phyloP scores from a whole-genome alignment of 2,329 filamentous ascomycete species.

The Microdochium bolleyi region DNA sequence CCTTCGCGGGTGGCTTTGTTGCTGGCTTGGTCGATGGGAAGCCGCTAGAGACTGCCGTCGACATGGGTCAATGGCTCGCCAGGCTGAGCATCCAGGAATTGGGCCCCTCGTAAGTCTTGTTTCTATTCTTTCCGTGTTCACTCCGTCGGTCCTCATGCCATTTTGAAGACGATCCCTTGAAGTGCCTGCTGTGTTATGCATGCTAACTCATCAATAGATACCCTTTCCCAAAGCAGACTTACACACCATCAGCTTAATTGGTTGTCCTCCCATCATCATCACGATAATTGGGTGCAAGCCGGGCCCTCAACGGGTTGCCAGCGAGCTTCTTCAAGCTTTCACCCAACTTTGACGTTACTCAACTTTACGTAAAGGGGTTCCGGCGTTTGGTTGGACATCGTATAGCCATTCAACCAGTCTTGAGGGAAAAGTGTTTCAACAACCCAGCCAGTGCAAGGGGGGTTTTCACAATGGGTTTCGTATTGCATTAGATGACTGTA shows the following conservation, averaged over 20 bases:
- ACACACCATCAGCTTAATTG: slow-evolving; percentile 37
- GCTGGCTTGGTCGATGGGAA: slow-evolving; percentile 85
- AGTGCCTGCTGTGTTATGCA: slow-evolving; percentile 2
- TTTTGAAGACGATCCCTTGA: too few species aligned
- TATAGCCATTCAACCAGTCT: background rate
- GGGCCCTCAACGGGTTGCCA: background rate
- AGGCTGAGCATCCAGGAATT: slow-evolving; percentile 90
- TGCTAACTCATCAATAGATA: slow-evolving; percentile 40
- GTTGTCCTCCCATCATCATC: background rate
- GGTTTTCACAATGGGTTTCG: too few species aligned
- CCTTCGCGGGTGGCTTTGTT: slow-evolving; percentile 89
- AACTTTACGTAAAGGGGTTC: slow-evolving; percentile 22
- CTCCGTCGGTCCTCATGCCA: slow-evolving; percentile 1
- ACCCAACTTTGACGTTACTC: slow-evolving; percentile 18
- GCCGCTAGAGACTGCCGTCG: slow-evolving; percentile 66
- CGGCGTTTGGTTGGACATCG: slow-evolving; percentile 1
- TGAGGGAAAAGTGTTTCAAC: background rate
- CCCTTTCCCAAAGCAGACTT: slow-evolving; percentile 76
- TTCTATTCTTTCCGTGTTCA: slow-evolving; percentile 4
- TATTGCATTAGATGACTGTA: too few species aligned
- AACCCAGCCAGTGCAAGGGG: background rate
- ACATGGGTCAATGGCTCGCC: slow-evolving; percentile 96
- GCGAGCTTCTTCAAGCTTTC: background rate
- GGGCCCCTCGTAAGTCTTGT: slow-evolving; percentile 76
- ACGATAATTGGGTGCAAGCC: background rate